Evolutionary conservation across 2,329 filamentous ascomycete genomes (phyloP).

Genomic region (Cercospora zeina): DNA sequence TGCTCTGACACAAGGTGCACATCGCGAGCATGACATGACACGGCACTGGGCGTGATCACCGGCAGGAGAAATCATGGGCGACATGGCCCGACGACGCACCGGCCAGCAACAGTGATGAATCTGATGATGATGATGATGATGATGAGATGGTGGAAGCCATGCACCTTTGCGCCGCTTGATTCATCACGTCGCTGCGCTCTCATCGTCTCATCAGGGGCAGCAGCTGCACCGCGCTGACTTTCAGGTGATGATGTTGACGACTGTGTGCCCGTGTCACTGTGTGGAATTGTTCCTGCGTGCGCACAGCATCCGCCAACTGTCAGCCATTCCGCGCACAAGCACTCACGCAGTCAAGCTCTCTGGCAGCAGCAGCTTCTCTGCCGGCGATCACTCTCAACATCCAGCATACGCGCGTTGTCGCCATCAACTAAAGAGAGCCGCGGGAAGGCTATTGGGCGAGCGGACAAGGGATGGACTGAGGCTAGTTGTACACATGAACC

Average conservation of each 20-base stretch:
- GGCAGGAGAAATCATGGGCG: neutral
- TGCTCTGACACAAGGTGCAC: conserved; percentile 6
- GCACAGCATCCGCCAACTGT: too few relatives aligned
- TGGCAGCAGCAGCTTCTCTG: neutral
- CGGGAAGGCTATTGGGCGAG: neutral
- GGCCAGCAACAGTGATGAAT: too few relatives aligned
- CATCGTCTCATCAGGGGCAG: neutral
- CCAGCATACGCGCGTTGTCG: neutral
- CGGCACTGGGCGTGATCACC: neutral
- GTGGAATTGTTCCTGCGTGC: too few relatives aligned
- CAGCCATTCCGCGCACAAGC: too few relatives aligned
- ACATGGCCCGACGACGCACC: conserved; percentile 8
- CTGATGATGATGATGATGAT: too few relatives aligned
- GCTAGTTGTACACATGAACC: neutral
- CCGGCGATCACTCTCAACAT: neutral
- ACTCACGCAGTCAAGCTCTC: too few relatives aligned
- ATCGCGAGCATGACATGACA: neutral
- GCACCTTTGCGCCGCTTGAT: too few relatives aligned
- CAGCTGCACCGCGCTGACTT: neutral
- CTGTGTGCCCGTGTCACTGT: too few relatives aligned
- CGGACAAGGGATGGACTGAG: neutral
- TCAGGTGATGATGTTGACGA: too few relatives aligned
- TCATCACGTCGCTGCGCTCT: too few relatives aligned
- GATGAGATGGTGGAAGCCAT: too few relatives aligned
- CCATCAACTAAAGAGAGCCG: neutral